A percentile compares a stretch with the other conserved stretches of the same genome.
Evolutionary conservation across 2,329 filamentous ascomycete species (phyloP).

Genomic region (Fusarium mangiferae): DNA sequence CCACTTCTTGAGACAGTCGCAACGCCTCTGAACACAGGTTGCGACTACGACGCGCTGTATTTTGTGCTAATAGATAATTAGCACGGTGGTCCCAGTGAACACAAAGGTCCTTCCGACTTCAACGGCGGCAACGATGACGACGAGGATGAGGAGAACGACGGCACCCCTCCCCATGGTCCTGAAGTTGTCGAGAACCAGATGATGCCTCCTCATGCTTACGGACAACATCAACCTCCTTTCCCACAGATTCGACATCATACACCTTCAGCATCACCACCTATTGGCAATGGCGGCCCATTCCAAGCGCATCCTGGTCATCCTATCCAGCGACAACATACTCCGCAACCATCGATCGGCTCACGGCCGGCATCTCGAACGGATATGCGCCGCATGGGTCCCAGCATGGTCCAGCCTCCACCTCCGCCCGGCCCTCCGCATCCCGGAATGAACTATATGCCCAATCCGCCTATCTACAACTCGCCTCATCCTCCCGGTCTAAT

Average conservation of each 20-base stretch:
- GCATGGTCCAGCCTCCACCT: conserved; percentile 69
- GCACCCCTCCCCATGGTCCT: conserved; percentile 73
- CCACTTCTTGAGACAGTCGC: conserved; percentile 7
- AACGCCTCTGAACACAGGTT: not conserved
- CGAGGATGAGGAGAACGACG: conserved; percentile 77
- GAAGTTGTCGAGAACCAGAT: conserved; percentile 69
- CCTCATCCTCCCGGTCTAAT: conserved; percentile 45
- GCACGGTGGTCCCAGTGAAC: conserved; percentile 94
- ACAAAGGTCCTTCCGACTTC: conserved; percentile 95
- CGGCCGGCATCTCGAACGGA: conserved; percentile 79
- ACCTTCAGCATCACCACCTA: conserved; percentile 88
- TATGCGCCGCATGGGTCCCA: conserved; percentile 78
- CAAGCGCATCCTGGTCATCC: conserved; percentile 56
- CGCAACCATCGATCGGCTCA: conserved; percentile 79
- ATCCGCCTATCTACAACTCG: conserved; percentile 85
- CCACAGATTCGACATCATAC: conserved; percentile 84
- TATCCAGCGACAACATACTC: conserved; percentile 77
- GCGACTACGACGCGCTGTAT: not conserved
- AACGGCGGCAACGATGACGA: conserved; percentile 89
- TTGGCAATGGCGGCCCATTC: conserved; percentile 80
- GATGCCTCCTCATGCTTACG: conserved; percentile 77
- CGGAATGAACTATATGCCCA: conserved; percentile 85
- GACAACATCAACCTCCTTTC: conserved; percentile 69
- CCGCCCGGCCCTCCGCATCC: conserved; percentile 65
- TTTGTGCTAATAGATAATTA: conserved; percentile 52